A percentile compares a stretch with the other conserved stretches of the same genome.
phyloP scores from a whole-genome alignment of 1,284 basidiomycete species.

The Ustilago nuda region DNA sequence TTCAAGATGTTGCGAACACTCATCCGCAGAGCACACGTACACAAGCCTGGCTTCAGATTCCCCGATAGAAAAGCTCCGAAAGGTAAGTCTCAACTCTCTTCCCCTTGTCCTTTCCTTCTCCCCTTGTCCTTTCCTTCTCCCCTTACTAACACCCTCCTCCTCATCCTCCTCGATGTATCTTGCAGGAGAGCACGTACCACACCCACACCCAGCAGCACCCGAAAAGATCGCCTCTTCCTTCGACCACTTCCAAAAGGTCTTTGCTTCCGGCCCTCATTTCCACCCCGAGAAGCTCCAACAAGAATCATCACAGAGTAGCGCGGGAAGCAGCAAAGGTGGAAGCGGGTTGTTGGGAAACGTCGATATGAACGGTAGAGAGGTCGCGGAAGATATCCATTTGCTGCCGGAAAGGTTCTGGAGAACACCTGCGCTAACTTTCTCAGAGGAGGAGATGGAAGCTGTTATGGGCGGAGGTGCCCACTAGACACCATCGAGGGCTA shows the following conservation, averaged over 20 bases:
- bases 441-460: constrained; percentile 64
- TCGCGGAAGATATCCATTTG: constrained; percentile 38
- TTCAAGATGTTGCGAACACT: constrained; percentile 54
- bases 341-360: constrained; percentile 21
- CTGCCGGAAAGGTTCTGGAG: constrained; percentile 65
- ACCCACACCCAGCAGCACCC: constrained; percentile 67
- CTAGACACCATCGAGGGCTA: background rate
- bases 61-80: constrained; percentile 59
- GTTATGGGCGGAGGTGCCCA: constrained; percentile 54
- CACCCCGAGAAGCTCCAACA: constrained; percentile 59
- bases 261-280: constrained; percentile 65
- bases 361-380: constrained; percentile 35
- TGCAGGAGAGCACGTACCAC: constrained; percentile 55
- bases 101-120: background rate
- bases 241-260: constrained; percentile 61
- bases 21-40: constrained; percentile 50
- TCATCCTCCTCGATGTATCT: background rate
- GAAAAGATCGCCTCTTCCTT: constrained; percentile 53
- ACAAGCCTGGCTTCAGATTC: constrained; percentile 60
- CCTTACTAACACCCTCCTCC: background rate
- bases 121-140: background rate
- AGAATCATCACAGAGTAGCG: background rate
- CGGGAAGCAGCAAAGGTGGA: background rate
- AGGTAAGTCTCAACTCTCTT: constrained; percentile 26
- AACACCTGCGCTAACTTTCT: constrained; percentile 53